A percentile compares a stretch with the other conserved stretches of the same genome.
Conservation (phyloP, 2,329 filamentous ascomycete genomes). For the Trichoderma hamatum region DNA sequence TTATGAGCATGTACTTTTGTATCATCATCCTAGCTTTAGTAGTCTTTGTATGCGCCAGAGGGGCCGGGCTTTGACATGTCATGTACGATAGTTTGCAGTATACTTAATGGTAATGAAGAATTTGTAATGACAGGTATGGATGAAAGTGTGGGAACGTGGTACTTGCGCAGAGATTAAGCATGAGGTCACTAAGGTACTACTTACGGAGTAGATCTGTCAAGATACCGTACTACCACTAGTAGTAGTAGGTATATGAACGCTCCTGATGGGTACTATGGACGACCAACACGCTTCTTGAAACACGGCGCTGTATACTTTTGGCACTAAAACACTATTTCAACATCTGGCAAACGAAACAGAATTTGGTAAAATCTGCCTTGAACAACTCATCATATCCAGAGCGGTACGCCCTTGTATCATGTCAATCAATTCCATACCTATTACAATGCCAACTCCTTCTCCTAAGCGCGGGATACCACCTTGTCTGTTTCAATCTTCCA, state of each 20-base stretch:
- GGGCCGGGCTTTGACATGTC: neutral
- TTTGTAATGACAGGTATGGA: neutral
- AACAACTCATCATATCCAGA: neutral
- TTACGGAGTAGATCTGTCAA: too few species aligned
- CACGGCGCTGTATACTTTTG: too few species aligned
- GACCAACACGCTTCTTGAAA: too few species aligned
- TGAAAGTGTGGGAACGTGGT: neutral
- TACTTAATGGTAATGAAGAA: constrained; percentile 1
- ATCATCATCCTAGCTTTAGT: neutral
- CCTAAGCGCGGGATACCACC: constrained; percentile 2
- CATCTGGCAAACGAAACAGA: neutral
- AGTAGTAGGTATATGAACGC: too few species aligned
- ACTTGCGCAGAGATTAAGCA: neutral
- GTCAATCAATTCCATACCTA: constrained; percentile 1
- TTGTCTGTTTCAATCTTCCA: neutral
- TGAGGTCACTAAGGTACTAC: too few species aligned
- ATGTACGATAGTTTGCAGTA: neutral
- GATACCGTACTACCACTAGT: too few species aligned
- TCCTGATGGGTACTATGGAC: too few species aligned
- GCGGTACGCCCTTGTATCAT: neutral
- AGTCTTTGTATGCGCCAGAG: neutral
- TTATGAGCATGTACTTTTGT: neutral
- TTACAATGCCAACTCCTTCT: neutral
- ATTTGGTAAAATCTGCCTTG: neutral
- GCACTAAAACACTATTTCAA: too few species aligned